Evolutionary conservation across 2,329 filamentous ascomycete genomes (phyloP), one percentile per base, ranked within the genome.

Genomic region (Ilyonectria mors-panacis): DNA sequence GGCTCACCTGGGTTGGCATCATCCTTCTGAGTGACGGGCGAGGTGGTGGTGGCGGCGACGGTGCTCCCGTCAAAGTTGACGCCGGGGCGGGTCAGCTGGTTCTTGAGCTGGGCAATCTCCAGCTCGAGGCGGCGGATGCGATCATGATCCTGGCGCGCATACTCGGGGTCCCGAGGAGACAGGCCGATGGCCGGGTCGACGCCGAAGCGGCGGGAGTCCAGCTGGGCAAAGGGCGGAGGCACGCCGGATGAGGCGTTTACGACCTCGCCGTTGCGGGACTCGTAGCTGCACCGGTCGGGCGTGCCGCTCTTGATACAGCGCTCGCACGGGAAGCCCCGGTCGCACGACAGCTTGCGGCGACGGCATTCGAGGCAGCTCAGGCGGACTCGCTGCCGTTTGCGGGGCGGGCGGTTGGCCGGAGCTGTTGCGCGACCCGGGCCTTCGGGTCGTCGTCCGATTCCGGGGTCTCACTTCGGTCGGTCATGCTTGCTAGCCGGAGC

Each of bases 221-320:
- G 78, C 74, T 83, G 78, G 67, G 80, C 78, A 80, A 82, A 77
- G 75, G 81, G 80, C 76, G 82, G 78, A 73, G 81, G 78, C 69
- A 84, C 77, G 70, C 85, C 81, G 51, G 85, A 82, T 60, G 82
- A 81, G 74, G 84, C 80, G 63, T 85, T 83, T 68, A 86, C 80
- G 66, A 87, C 80, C 73, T 86, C 85, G 61, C 85, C 83, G 56
- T 80, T 86, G 80, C 84, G 87, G 33, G 86, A 85, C 78, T 90
- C 88, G 74, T 89, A 90, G 68, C 85, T 87, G 79, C 88, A 90
- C 17, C 85, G 84, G 58, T 89, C 88, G 21, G 87, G 85, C 30
- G 87, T 90, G 73, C 87, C 87, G 67, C 87, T 89, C 79, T 89
- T 89, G 78, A 89, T 84, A 78, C 88, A 90, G 53, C 88, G 85